Base-by-base conservation (phyloP, 2,329 filamentous ascomycete genomes). In the Cladorrhinum sp. region DNA sequence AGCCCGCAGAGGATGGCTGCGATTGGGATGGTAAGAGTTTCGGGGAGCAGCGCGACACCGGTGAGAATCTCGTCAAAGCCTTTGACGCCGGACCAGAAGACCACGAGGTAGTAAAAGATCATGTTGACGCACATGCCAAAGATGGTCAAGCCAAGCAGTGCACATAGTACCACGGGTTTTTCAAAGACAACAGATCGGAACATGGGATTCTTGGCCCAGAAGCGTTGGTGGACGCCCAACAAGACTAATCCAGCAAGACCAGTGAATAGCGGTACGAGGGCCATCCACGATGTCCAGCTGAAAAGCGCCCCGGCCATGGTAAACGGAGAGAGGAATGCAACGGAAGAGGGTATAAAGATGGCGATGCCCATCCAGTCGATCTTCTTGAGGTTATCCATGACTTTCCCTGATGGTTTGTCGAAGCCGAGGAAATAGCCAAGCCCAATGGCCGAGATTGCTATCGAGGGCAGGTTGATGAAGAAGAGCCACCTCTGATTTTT, bases 51-150 rank as follows among this genome's bases (percentile, higher is more conserved):
- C 16, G 58, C 58, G 4, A 65, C 52, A 12, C 63, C 61, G 6
- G 61, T 62, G 18, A 61, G n/a, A 36, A 63, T 61, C 51, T 61
- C 59, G 57, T 55, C 49, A 50, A 60, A 63, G 18, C 59, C 58
- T 9, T 59, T 59, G 22, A 65, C 59, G 4, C 63, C 63, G 18
- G 59, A 59, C 63, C 63, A 65, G 32, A 59, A 65, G 9, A 65
- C 55, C 7, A 65, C 63, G n/a, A 65, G 56, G 38, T 63, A 63
- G 36, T 63, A 65, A 32, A 65, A 62, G 24, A 65, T 61, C 57
- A 65, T 62, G 57, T 65, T 65, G n/a, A 65, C 24, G 24, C 61
- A 63, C 24, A 63, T 25, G 7, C 63, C 63, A 52, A 63, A 63
- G 7, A 63, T 57, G 4, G 56, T 62, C 29, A 60, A 59, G 12